Conservation (phyloP, 768 basidiomycete genomes). For the Lentinula detonsa region DNA sequence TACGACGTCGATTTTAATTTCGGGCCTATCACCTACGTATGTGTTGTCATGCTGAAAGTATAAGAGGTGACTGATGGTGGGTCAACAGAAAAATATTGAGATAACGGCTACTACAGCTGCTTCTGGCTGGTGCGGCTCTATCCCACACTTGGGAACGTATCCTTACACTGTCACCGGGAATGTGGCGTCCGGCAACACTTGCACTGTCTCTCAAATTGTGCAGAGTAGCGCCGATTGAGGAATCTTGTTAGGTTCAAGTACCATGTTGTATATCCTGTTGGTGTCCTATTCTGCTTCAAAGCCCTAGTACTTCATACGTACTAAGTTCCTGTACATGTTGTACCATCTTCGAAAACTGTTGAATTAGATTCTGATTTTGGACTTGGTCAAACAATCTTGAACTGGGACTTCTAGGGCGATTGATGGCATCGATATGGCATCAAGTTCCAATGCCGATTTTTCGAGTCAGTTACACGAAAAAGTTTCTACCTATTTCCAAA, state of each 20-base stretch:
- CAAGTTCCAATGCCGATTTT: background rate
- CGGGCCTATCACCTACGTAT: conserved; percentile 18
- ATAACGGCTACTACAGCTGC: conserved; percentile 20
- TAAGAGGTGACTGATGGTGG: background rate
- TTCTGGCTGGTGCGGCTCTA: conserved; percentile 19
- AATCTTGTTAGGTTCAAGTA: background rate
- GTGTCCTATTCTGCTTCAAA: too few species aligned
- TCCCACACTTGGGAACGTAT: conserved; percentile 18
- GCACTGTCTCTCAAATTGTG: conserved; percentile 16
- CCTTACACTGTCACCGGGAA: conserved; percentile 17
- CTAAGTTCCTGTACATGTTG: too few species aligned
- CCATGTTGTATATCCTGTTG: background rate
- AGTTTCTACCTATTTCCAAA: background rate
- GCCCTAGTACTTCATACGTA: too few species aligned
- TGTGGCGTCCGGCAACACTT: conserved; percentile 18
- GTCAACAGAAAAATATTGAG: conserved; percentile 16
- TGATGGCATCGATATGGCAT: conserved; percentile 5
- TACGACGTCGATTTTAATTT: conserved; percentile 21
- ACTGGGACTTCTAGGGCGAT: background rate
- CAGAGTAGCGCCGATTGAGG: conserved; percentile 12
- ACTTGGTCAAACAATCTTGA: too few species aligned
- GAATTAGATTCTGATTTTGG: too few species aligned
- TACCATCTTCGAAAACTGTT: too few species aligned
- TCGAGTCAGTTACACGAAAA: background rate
- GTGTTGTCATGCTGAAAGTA: background rate